Conservation (phyloP, 2,329 filamentous ascomycete species). For the Xylaria sp. region DNA sequence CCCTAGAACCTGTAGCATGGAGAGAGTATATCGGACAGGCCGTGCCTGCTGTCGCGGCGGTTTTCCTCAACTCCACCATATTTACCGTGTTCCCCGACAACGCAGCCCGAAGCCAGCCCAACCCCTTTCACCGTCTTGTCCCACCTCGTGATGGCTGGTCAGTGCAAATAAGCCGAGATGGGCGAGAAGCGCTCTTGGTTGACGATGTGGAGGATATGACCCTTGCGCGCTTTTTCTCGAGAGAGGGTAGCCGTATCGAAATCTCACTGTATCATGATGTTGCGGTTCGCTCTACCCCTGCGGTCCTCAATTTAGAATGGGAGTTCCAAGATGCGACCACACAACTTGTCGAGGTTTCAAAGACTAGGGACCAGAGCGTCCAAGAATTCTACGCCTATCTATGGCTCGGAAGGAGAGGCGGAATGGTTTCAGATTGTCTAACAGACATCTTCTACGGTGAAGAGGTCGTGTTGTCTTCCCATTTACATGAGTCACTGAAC, state of each 20-base stretch:
- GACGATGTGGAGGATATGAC: no score
- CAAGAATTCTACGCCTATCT: slow-evolving; percentile 24
- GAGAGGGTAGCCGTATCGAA: no score
- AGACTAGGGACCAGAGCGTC: slow-evolving; percentile 6
- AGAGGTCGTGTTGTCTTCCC: slow-evolving; percentile 60
- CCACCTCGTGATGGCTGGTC: slow-evolving; percentile 12
- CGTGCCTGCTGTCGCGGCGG: no score
- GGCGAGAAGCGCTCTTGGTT: no score
- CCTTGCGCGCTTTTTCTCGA: not conserved
- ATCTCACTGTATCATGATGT: no score
- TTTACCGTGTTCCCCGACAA: slow-evolving; percentile 3
- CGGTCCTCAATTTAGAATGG: slow-evolving; percentile 24
- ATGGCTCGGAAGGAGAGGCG: slow-evolving; percentile 18
- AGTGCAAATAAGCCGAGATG: no score
- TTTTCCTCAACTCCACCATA: no score
- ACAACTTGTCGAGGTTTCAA: slow-evolving; percentile 16
- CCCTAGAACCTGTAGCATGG: no score
- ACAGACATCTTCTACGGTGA: slow-evolving; percentile 17
- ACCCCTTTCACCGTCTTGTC: slow-evolving; percentile 17
- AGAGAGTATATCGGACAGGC: no score
- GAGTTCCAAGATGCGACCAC: slow-evolving; percentile 17
- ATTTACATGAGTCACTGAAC: no score
- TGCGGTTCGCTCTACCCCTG: no score
- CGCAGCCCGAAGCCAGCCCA: slow-evolving; percentile 17
- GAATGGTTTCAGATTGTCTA: no score